These are phyloP conservation scores for Afroboletus lepidellus DNA, from an alignment of 1,284 basidiomycete species.

Conservation along the genomic window DNA sequence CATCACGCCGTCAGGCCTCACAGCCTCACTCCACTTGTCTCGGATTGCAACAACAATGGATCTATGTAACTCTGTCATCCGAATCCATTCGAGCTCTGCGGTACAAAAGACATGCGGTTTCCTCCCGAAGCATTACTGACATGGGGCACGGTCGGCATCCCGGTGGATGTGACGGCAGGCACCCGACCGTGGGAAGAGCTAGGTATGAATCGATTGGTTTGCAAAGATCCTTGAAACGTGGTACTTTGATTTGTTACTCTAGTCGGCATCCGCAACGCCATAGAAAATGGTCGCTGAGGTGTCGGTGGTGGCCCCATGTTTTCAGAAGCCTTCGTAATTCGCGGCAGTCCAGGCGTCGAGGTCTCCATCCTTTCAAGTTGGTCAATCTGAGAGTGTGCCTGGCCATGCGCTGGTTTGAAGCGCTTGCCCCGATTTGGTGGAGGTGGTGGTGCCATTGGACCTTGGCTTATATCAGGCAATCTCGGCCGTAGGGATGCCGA, in stretches of 20 bases:
- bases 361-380: constrained; percentile 7
- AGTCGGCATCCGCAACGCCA: constrained; percentile 20
- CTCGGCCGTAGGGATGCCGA: constrained; percentile 27
- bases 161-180: neutral
- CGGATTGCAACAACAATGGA: neutral
- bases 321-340: constrained; percentile 6
- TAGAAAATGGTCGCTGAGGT: constrained; percentile 32
- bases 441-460: constrained; percentile 28
- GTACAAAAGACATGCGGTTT: constrained; percentile 51
- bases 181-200: constrained; percentile 21
- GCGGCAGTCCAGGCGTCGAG: constrained; percentile 13
- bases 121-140: constrained; percentile 26
- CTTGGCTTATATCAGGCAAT: constrained; percentile 12
- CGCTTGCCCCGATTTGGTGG: constrained; percentile 21
- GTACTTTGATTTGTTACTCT: constrained; percentile 17
- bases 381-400: constrained; percentile 7
- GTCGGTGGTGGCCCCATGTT: constrained; percentile 30
- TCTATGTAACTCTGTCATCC: constrained; percentile 24
- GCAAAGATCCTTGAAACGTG: constrained; percentile 9
- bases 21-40: constrained; percentile 6
- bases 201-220: constrained; percentile 33
- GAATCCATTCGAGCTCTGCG: constrained; percentile 30
- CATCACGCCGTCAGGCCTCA: neutral
- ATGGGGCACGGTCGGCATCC: constrained; percentile 5
- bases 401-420: constrained; percentile 27